These are phyloP conservation scores for Hypoxylon sp. DNA, from an alignment of 2,329 filamentous ascomycete species.

Conservation along the genomic window DNA sequence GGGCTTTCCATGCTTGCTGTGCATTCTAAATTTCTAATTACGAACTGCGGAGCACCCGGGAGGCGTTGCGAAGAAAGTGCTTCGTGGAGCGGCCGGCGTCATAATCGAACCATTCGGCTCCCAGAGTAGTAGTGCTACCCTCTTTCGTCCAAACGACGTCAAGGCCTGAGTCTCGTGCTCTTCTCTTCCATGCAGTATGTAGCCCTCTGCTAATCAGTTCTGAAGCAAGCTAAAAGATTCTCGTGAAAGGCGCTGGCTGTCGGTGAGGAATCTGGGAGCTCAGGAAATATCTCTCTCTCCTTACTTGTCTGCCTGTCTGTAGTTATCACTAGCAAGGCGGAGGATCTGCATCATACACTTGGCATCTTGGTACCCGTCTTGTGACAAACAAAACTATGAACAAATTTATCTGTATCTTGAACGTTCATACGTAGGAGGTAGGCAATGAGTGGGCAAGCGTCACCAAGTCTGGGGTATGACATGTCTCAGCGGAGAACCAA, in stretches of 20 bases:
- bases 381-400: slow-evolving; percentile 7
- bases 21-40: slow-evolving; percentile 33
- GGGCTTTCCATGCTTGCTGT: slow-evolving; percentile 25
- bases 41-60: slow-evolving; percentile 18
- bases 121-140: slow-evolving; percentile 12
- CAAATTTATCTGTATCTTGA: slow-evolving; percentile 9
- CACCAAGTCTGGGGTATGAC: slow-evolving; percentile 10
- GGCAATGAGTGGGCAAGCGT: slow-evolving; percentile 11
- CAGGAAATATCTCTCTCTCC: neutral
- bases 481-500: slow-evolving; percentile 33
- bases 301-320: neutral
- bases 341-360: slow-evolving; percentile 34
- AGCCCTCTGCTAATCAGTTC: slow-evolving; percentile 1
- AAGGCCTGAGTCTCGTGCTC: slow-evolving; percentile 20
- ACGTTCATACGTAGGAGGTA: neutral
- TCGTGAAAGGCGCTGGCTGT: neutral
- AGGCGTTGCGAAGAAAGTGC: slow-evolving; percentile 20
- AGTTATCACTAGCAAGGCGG: slow-evolving; percentile 5
- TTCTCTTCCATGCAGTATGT: slow-evolving; percentile 16
- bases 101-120: slow-evolving; percentile 45
- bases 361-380: slow-evolving; percentile 14
- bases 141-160: slow-evolving; percentile 21
- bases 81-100: slow-evolving; percentile 34
- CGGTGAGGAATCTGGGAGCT: slow-evolving; percentile 16
- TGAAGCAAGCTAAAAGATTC: slow-evolving; percentile 7